Base-by-base conservation (phyloP, 139 green algal species). In the Chlamydomonas sphaeroides region DNA sequence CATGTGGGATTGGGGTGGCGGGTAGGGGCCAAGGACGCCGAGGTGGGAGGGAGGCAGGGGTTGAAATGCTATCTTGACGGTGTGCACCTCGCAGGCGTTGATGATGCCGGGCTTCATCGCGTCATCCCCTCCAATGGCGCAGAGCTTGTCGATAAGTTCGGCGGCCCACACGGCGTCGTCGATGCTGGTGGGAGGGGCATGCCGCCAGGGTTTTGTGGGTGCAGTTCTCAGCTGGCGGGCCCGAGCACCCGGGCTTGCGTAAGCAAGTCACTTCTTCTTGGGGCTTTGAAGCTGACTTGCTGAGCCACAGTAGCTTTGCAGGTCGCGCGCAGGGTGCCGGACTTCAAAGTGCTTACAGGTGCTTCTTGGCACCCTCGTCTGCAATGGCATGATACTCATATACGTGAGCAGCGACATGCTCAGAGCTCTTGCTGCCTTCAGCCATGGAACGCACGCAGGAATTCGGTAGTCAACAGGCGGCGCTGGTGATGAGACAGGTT, bases 1-100 rank as follows among this genome's bases (percentile, higher is more conserved):
- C n/a, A n/a, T n/a, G n/a, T n/a, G n/a, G n/a, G n/a, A n/a, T n/a
- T n/a, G n/a, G n/a, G n/a, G n/a, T n/a, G n/a, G n/a, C n/a, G n/a
- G n/a, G n/a, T n/a, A n/a, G n/a, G n/a, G n/a, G n/a, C n/a, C n/a
- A n/a, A n/a, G n/a, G n/a, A n/a, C n/a, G n/a, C n/a, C n/a, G n/a
- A n/a, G n/a, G n/a, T n/a, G n/a, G n/a, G n/a, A n/a, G n/a, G n/a
- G n/a, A n/a, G n/a, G n/a, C n/a, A n/a, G n/a, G n/a, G n/a, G n/a
- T n/a, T n/a, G n/a, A n/a, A n/a, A n/a, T n/a, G n/a, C n/a, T n/a
- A n/a, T n/a, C n/a, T n/a, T n/a, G n/a, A n/a, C n/a, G n/a, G n/a
- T n/a, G n/a, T 41, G 14, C n/a, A 82, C 75, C 75, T 84, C 77
- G 49, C 77, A 84, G 35, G 77, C 77, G 49, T 84, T 84, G 3